A percentile compares a stretch with the other conserved stretches of the same genome.
Conservation (phyloP, 768 basidiomycete species). For the Phaeotremella fagi region DNA sequence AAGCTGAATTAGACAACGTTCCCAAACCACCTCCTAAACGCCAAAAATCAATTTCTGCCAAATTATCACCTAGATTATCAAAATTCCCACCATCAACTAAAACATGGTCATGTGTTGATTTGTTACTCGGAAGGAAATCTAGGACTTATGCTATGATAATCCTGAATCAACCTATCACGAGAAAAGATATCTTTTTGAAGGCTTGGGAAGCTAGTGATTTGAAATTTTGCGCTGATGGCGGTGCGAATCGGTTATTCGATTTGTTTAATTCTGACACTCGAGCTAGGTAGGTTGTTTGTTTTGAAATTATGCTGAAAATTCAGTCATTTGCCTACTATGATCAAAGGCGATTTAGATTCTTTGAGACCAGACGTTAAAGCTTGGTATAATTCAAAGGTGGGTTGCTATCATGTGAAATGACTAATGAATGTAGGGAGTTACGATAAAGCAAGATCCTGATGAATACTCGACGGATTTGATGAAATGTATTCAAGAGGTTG, state of each 20-base stretch:
- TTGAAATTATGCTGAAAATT: background rate
- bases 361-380: constrained; percentile 65
- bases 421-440: constrained; percentile 57
- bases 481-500: constrained; percentile 73
- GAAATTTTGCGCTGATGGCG: constrained; percentile 78
- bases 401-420: constrained; percentile 19
- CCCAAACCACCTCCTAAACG: background rate
- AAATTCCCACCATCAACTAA: background rate
- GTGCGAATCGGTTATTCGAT: constrained; percentile 78
- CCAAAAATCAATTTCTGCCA: background rate
- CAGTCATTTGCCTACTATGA: constrained; percentile 74
- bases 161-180: constrained; percentile 81
- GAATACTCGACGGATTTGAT: constrained; percentile 90
- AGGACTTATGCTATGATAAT: constrained; percentile 59
- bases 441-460: constrained; percentile 62
- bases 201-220: constrained; percentile 56
- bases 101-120: background rate
- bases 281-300: constrained; percentile 13
- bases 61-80: background rate
- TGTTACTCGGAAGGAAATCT: background rate
- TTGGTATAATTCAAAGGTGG: constrained; percentile 63
- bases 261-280: constrained; percentile 40
- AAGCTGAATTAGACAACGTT: background rate
- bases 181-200: constrained; percentile 56
- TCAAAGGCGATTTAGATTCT: constrained; percentile 94